Percentiles rank a stretch among this genome's conserved stretches.
Conservation (phyloP, 2,329 filamentous ascomycete genomes). For the Aspergillus aculeatinus region DNA sequence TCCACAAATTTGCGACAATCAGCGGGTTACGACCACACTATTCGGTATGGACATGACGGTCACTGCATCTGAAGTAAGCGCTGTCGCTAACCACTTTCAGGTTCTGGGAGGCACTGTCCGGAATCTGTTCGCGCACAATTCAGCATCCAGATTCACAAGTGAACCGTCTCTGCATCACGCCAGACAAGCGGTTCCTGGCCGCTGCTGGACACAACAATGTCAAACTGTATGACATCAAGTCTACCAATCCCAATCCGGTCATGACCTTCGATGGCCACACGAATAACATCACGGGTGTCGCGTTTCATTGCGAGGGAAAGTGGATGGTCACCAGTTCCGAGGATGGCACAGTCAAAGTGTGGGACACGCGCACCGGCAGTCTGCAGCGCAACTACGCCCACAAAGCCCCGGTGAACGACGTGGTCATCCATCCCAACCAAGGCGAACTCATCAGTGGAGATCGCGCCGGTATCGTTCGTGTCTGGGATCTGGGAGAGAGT, state of each 20-base stretch:
- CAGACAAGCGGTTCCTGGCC: constrained; percentile 93
- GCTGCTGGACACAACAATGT: constrained; percentile 79
- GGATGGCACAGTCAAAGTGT: constrained; percentile 95
- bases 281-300: constrained; percentile 91
- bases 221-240: constrained; percentile 98
- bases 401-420: constrained; percentile 86
- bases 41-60: constrained; percentile 54
- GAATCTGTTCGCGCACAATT: constrained; percentile 96
- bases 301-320: constrained; percentile 97
- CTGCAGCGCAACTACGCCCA: constrained; percentile 94
- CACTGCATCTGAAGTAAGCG: not conserved
- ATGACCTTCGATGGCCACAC: constrained; percentile 95
- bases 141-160: constrained; percentile 98
- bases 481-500: constrained; percentile 97
- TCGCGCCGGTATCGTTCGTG: constrained; percentile 82
- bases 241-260: constrained; percentile 90
- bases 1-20: constrained; percentile 19
- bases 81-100: constrained; percentile 46
- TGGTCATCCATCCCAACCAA: constrained; percentile 99
- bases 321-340: constrained; percentile 99
- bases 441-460: constrained; percentile 97
- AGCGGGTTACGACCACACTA: constrained; percentile 75
- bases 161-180: constrained; percentile 96
- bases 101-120: constrained; percentile 97
- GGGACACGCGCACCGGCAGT: constrained; percentile 82